Base-by-base conservation (phyloP, 768 basidiomycete genomes). In the Trametes sanguinea region DNA sequence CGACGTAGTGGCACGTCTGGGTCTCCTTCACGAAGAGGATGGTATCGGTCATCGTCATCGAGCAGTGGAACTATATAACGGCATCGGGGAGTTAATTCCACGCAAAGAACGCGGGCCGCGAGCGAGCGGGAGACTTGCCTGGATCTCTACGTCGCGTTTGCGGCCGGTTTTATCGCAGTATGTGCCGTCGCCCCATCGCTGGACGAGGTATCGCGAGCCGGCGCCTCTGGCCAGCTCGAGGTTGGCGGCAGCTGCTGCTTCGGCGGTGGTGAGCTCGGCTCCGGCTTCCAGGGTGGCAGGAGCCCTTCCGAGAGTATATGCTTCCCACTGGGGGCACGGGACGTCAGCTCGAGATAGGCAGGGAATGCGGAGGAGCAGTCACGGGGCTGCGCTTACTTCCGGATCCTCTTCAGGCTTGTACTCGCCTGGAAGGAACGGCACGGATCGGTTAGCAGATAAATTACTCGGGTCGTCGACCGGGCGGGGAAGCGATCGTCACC, bases 21-120 rank as follows among this genome's bases (percentile, higher is more conserved):
- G 93, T 83, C 79, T 97, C 95, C 73, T 95, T 95, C 71, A 98
- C 87, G 71, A 95, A 89, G 56, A 92, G 82, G 68, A 98, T 92
- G 39, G 84, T 85, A 77, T 98, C 95, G 44, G 91, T 85, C 80
- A 91, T 93, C 55, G 91, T 90, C 92, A 94, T 93, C 64, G 93
- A 93, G 75, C 95, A 98, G 75, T 98, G 95, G 73, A 94, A 95
- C 92, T 95, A 64, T 40, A 54, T 42, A 39, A 7, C 27, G 44
- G 16, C 27, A 45, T 35, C 17, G 42, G 50, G 17, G 8, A 35
- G 22, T 9, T 14, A 17, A 62, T 53, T 54, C 55, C 57, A 60
- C 64, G 53, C 53, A 65, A 60, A 57, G 53, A 16, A 22, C 29
- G 13, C 65, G 52, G 50, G 52, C 39, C 53, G 54, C 46, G 57